Conservation (phyloP, 2,329 filamentous ascomycete genomes). For the Fusarium nelsonii region DNA sequence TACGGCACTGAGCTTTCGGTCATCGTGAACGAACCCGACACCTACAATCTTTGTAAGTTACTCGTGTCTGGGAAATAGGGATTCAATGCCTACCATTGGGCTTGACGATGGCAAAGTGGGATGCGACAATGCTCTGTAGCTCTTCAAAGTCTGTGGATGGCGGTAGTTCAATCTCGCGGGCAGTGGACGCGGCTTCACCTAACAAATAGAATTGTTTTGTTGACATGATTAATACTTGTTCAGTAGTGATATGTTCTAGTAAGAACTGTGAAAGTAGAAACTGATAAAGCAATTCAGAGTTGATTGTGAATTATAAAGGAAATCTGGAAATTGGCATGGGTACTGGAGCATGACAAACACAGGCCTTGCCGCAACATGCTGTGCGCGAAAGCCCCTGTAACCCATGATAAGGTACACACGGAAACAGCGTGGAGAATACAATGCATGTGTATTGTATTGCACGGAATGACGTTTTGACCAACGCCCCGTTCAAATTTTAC, state of each 20-base stretch:
- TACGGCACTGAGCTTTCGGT: slow-evolving; percentile 45
- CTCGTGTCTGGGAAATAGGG: rapidly evolving
- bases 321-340: not conserved
- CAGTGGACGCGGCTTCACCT: not conserved
- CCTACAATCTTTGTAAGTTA: slow-evolving; percentile 44
- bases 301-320: not conserved
- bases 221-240: not conserved
- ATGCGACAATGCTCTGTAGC: slow-evolving; percentile 16
- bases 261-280: rapidly evolving
- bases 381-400: not conserved
- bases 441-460: no score
- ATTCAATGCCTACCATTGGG: slow-evolving; percentile 49
- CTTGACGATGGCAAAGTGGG: slow-evolving; percentile 57
- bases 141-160: not conserved
- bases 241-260: rapidly evolving
- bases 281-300: not conserved
- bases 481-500: not conserved
- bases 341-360: not conserved
- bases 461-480: slow-evolving; percentile 7
- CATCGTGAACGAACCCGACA: slow-evolving; percentile 52
- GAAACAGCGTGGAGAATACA: not conserved
- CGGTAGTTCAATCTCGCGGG: not conserved
- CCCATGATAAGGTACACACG: not conserved
- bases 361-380: not conserved
- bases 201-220: slow-evolving; percentile 10